phyloP scores from a whole-genome alignment of 2,329 filamentous ascomycete genomes.

The Aphanocladium album region DNA sequence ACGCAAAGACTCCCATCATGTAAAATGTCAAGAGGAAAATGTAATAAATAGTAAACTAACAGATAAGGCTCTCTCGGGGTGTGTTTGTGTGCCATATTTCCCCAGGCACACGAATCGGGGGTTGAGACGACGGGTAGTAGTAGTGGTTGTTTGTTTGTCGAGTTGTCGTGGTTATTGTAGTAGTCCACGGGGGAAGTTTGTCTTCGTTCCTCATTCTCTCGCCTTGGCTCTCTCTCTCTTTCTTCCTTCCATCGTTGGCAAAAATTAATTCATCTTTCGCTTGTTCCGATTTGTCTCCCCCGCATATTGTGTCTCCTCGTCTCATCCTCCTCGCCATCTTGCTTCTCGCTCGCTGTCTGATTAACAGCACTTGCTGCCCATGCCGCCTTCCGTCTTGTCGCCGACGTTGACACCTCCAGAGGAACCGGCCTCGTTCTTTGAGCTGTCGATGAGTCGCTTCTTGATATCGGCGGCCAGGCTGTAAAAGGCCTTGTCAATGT shows the following conservation, averaged over 20 bases:
- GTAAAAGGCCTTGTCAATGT: constrained; percentile 98
- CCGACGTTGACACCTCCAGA: constrained; percentile 63
- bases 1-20: neutral
- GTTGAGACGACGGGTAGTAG: neutral
- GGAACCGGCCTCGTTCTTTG: constrained; percentile 64
- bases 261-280: constrained; percentile 14
- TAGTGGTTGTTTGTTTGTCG: constrained; percentile 8
- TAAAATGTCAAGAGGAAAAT: neutral
- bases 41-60: constrained; percentile 11
- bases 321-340: neutral
- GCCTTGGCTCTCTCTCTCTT: no score
- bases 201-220: constrained; percentile 8
- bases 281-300: neutral
- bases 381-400: constrained; percentile 50
- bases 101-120: neutral
- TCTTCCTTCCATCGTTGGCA: constrained; percentile 4
- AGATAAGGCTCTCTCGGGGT: constrained; percentile 11
- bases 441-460: constrained; percentile 92
- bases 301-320: neutral
- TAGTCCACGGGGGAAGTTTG: neutral
- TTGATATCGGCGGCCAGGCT: constrained; percentile 94
- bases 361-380: constrained; percentile 74
- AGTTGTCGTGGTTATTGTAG: neutral
- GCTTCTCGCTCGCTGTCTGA: constrained; percentile 3
- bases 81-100: neutral